Base-by-base conservation (phyloP, 495 filamentous ascomycete genomes). In the Hyaloscypha variabilis region DNA sequence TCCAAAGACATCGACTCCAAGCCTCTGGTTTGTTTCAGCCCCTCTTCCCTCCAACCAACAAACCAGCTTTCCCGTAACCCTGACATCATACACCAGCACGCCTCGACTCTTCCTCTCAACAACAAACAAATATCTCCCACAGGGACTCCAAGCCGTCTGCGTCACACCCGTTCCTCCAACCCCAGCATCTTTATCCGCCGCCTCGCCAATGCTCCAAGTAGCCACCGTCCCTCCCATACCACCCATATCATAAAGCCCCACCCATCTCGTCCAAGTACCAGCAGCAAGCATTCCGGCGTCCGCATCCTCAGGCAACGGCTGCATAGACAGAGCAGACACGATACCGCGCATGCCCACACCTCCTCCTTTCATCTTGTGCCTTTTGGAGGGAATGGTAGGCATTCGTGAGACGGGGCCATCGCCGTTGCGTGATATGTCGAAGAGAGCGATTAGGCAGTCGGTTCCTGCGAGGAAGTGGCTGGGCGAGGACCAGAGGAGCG, bases 71-170 rank as follows among this genome's bases (percentile, higher is more conserved):
- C 89, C 84, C 8, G 86, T 85, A 6, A 89, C 89, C 17, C 96
- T 83, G 29, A 97, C 80, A 77, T 99, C 95, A 77, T 93, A 97
- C 2, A 97, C 82, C 58, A 91, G 73, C 11, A 97, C 73, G 6
- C 87, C 89, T 46, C 84, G 81, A 58, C 91, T 89, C 69, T 85
- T 86, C 36, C 96, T 83, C 80, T 98, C 96, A n/a, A 87, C 90
- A 19, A 96, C 85, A 70, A 91, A 88, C 34, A 99, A 76, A 76
- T 97, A 98, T 65, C 86, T 79, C n/a, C 92, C 94, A 78, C 92
- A 94, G 0, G 87, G 83, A 68, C 90, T 94, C 94, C 92, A 97
- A 2, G 82, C 57, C 14, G 91, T 79, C 69, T 95, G 89, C 30
- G 87, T 89, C 23, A 98, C 75, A 2, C 95, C 94, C 0, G 76